Base-by-base conservation (phyloP, 805 yeast genomes). In the Schizosaccharomyces japonicus region DNA sequence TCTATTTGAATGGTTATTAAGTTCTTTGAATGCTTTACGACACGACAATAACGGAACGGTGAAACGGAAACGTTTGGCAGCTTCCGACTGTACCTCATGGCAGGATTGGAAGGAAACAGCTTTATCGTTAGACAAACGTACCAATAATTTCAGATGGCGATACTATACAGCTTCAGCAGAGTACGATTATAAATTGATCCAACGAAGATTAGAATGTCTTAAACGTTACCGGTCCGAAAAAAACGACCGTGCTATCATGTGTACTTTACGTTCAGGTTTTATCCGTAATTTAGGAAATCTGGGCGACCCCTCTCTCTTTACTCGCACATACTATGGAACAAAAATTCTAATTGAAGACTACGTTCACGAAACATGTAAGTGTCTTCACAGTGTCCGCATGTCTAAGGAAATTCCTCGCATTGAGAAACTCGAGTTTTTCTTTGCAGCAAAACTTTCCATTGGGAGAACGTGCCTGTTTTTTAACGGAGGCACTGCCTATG, bases 401-500 rank as follows among this genome's bases (percentile, higher is more conserved):
- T 29, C 31, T 28, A n/a, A 31, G 49, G n/a, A 47, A 46, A 32
- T 36, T 49, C 51, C 19, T 56, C 56, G 15, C 50, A 60, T 72
- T 10, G 76, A 80, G 55, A 66, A 81, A 11, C 63, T 85, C 48
- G 81, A 81, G 1, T 80, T 81, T 71, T 65, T 90, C 31, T 72
- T 80, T 36, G 94, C 87, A 58, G 82, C 96, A 0, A 68, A 94
- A 50, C 80, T 80, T 59, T 83, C 85, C 56, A 81, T 81, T 47
- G 99, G 99, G 0, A 69, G 95, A 48, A 85, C 96, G 0, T 98
- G 96, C 0, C 65, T 90, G 27, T 83, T 92, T 15, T 68, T 90
- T 48, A 78, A 93, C 46, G 99, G 99, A 1, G 99, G 99, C 2
- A 84, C 94, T 2, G 80, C 94, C 4, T 80, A 87, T 64, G 98